Base-by-base conservation (phyloP, 768 basidiomycete species). In the Cystoderma amianthinum region DNA sequence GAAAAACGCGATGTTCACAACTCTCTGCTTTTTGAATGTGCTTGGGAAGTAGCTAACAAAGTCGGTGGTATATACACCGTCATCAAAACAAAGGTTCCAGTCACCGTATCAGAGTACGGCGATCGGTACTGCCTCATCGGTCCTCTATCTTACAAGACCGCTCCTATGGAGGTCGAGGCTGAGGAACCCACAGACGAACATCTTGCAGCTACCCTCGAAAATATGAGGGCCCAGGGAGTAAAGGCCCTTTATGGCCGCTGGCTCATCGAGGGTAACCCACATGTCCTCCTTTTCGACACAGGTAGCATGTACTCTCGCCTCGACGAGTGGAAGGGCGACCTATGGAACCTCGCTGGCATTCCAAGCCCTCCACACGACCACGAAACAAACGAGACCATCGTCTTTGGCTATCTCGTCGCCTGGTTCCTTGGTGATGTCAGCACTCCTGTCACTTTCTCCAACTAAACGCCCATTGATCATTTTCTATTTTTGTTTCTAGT, bases 11-110 rank as follows among this genome's bases (percentile, higher is more conserved):
- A 89, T 62, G 78, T 88, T 38, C 79, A 78, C 56, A 76, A 82
- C 50, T 78, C 88, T 36, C 55, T 90, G 23, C 84, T 96, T 56
- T 96, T 96, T 57, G 93, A 96, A 59, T 90, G 85, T 60, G 93
- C 93, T 23, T 97, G 94, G 94, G 94, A 96, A 68, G 94, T 96
- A 53, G 93, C 86, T 23, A 96, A 97, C 78, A 97, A 96, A 65
- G 94, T 97, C 62, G 95, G 94, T 52, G 95, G 95, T 47, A 97
- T 97, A 64, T 97, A 97, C 75, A 97, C 95, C 49, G 95, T 99
- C 68, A 96, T 98, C 60, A 97, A 97, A 69, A 98, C 96, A 38
- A 99, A 99, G 60, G 93, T 96, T 43, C 96, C 96, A 41, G 91
- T 99, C 67, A 98, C 96, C 52, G 87, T 94, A 57, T 80, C 82